These are phyloP conservation scores for Sungouiozyma ichnusensis DNA, from an alignment of 805 yeast species.

Conservation along the genomic window DNA sequence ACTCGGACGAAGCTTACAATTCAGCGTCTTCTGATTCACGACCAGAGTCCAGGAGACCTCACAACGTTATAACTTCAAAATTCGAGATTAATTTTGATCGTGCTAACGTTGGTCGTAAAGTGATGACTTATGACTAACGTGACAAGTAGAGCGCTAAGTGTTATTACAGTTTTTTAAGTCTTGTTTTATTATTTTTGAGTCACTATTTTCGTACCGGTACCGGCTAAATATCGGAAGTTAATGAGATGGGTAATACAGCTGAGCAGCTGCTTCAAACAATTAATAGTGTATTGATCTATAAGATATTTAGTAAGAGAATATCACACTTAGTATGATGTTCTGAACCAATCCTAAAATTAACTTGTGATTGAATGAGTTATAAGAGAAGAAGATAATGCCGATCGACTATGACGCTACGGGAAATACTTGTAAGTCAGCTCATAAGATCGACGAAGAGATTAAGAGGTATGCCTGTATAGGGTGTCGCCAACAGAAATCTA, in stretches of 20 bases:
- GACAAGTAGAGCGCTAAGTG: too few species aligned
- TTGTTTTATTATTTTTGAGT: neutral
- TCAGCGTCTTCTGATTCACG: constrained; percentile 4
- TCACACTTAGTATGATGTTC: too few species aligned
- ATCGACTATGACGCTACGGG: neutral
- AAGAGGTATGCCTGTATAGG: constrained; percentile 74
- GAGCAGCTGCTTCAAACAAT: too few species aligned
- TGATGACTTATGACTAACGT: constrained; percentile 14
- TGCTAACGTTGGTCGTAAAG: constrained; percentile 32
- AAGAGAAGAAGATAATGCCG: neutral
- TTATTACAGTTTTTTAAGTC: neutral
- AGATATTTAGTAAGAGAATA: too few species aligned
- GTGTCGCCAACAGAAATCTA: constrained; percentile 89
- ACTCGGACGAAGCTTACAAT: constrained; percentile 1
- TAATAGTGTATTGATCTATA: too few species aligned
- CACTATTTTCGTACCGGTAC: neutral
- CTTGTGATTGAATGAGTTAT: too few species aligned
- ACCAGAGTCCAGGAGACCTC: constrained; percentile 11
- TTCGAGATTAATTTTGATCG: constrained; percentile 34
- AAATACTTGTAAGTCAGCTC: neutral
- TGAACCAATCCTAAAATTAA: too few species aligned
- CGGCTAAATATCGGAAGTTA: neutral
- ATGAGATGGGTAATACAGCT: neutral
- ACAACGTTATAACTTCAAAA: constrained; percentile 20
- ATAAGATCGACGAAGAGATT: neutral